Evolutionary conservation across 441 rosid genomes (phyloP), one percentile per base, ranked within the genome.

Genomic region (Euphorbia corollata): DNA sequence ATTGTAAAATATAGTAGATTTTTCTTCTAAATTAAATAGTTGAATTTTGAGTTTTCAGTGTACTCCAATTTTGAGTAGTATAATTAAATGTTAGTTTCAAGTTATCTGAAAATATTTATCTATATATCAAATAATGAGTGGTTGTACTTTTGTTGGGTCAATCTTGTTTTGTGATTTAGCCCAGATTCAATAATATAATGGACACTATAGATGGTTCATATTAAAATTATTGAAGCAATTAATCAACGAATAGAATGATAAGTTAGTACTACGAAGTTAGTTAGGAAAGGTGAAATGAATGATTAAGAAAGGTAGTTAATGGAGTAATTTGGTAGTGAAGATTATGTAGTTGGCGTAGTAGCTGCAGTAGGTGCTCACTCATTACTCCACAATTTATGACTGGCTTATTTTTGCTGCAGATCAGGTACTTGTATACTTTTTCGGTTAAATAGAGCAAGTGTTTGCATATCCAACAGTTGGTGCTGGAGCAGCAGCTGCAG

Each of bases 401-500:
- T 90, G 98, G 97, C 64, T 88, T 47, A 16, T 81, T 53, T 81
- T 90, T 70, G 84, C 83, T 1, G 85, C 75, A n/a, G 98, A 92
- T 81, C 96, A 92, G 95, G 96, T 86, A 76, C 6, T 4, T n/a
- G n/a, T n/a, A n/a, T 5, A 7, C 1, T 12, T 18, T 39, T 22
- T 62, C 18, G 4, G 2, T 27, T 27, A 27, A 27, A n/a, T n/a
- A n/a, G 41, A 5, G 69, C 80, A 90, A 92, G 76, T 86, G 30
- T 69, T 88, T 30, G 89, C 92, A 0, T 87, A 87, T 51, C 85
- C 80, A 6, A 77, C 80, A 90, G 67, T 85, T 69, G 86, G 96
- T 64, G 98, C 92, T 0, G 95, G 86, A 16, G 85, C 98, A 0
- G 92, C 96, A 3, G 85, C 97, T 30, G 74, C 90, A 0, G 96